Base-by-base conservation (phyloP, 2,329 filamentous ascomycete genomes). In the Orbilia javanica region DNA sequence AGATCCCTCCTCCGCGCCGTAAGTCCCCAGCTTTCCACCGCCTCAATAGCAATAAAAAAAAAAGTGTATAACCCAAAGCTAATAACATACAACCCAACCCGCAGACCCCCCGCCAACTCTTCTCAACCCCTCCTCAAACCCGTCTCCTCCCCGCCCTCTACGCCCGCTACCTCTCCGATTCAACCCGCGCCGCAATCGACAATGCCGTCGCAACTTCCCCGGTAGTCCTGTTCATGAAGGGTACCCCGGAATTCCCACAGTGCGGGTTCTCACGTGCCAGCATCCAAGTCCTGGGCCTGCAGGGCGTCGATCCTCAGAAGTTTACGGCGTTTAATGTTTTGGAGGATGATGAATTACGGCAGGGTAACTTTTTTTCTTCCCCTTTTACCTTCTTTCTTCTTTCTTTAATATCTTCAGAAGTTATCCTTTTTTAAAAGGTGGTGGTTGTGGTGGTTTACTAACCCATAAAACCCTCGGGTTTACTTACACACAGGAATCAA, bases 211-310 rank as follows among this genome's bases (percentile, higher is more conserved):
- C 86, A 25, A 94, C 94, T 0, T 92, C 94, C 0, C 95, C 95
- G 1, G 95, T 99, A 0, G 96, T 99, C 0, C 88, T 99, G 72
- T 99, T 99, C 88, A 99, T 99, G 96, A 99, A 99, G 87, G 96
- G 96, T 76, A 98, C 96, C 0, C 96, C 96, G 74, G 94, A 97
- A 86, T 93, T 90, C 79, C 96, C 96, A 20, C 94, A 97, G 85
- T 99, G 96, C 85, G 96, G 96, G 53, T 99, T 97, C 88, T 98
- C 95, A 75, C 90, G 94, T 82, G 95, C 95, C 68, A 93, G 89
- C 84, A 97, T 99, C 84, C 94, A 98, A 87, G 94, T 99, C 82
- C 88, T 99, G 80, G 93, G 95, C 73, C 86, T 97, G 82, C 95
- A 99, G 86, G 96, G 96, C 80, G 94, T 99, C 79, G 93, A 98